Base-by-base conservation (phyloP, 371 early-diverging fungal genomes). In the Batrachochytrium dendrobatidis region DNA sequence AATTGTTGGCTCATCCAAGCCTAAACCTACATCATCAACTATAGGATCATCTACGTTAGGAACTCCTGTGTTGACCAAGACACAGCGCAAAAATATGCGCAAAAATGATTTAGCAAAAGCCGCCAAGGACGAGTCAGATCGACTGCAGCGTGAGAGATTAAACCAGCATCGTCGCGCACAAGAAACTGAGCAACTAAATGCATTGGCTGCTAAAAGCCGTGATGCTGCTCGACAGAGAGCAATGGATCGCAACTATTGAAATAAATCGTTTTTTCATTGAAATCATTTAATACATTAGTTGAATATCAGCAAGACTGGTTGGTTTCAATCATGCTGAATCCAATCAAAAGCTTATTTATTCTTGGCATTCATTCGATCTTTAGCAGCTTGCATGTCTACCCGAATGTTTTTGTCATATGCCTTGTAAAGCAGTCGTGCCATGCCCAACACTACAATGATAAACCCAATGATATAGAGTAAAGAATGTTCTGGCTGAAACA, bases 71-170 rank as follows among this genome's bases (percentile, higher is more conserved):
- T 59, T 68, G 5, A 68, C 72, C 22, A 67, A 66, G 53, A 71
- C 58, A 18, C 72, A 71, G 59, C 63, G 59, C 15, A 63, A 68
- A 44, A 67, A 68, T 43, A 63, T 58, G 31, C 55, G 62, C 7
- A 68, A 71, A 48, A 60, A 66, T n/a, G 66, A 67, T 30, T 58
- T 55, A 20, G 25, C 48, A 12, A 67, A 68, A 33, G 64, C 33
- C 20, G 66, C 59, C 39, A 71, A 68, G 34, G 54, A 57, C 18
- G 58, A 59, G 2, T 8, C 44, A 25, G 50, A 58, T 7, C 35
- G 34, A 3, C 28, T 57, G 8, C 68, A 67, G 50, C 56, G 61
- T 20, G 45, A 52, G 22, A 53, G 68, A 15, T 29, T 56, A 22
- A 29, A 39, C 18, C 29, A 62, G 29, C 57, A 68, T 49, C 63